These are phyloP conservation scores for Aspergillus piperis DNA, from an alignment of 2,329 filamentous ascomycete species.

Conservation along the genomic window DNA sequence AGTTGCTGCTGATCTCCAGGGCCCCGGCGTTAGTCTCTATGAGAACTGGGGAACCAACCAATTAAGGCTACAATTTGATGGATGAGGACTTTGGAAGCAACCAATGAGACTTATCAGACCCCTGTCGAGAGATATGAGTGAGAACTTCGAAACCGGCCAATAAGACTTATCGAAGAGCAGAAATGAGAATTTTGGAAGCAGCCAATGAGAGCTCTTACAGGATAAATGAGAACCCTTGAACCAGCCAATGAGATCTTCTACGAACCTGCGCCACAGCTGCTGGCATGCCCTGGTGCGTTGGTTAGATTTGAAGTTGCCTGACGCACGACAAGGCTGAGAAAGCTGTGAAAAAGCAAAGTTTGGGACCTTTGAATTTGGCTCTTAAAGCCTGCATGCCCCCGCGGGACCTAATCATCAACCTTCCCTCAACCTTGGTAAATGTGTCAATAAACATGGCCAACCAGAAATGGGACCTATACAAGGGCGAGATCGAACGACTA, in stretches of 20 bases:
- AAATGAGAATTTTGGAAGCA: not conserved
- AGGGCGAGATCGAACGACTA: slow-evolving; percentile 19
- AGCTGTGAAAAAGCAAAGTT: not conserved
- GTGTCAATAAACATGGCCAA: slow-evolving; percentile 10
- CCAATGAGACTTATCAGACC: not conserved
- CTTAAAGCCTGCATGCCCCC: not conserved
- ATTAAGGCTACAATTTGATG: no score
- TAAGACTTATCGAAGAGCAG: not conserved
- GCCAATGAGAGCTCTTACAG: not conserved
- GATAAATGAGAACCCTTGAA: not conserved
- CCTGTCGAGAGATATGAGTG: no score
- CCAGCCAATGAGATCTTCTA: not conserved
- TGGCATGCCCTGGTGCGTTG: not conserved
- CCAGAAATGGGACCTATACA: slow-evolving; percentile 15
- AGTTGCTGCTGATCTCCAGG: not conserved
- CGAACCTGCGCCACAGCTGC: not conserved
- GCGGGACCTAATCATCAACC: not conserved
- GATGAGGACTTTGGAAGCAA: not conserved
- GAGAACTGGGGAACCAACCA: not conserved
- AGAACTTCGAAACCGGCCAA: not conserved
- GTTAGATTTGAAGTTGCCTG: not conserved
- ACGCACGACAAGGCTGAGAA: not conserved
- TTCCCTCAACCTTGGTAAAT: not conserved
- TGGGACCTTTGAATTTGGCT: not conserved
- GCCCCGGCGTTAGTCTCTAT: not conserved